These are phyloP conservation scores for Logfia minima DNA, from an alignment of 129 eudicot genomes.

Conservation along the genomic window DNA sequence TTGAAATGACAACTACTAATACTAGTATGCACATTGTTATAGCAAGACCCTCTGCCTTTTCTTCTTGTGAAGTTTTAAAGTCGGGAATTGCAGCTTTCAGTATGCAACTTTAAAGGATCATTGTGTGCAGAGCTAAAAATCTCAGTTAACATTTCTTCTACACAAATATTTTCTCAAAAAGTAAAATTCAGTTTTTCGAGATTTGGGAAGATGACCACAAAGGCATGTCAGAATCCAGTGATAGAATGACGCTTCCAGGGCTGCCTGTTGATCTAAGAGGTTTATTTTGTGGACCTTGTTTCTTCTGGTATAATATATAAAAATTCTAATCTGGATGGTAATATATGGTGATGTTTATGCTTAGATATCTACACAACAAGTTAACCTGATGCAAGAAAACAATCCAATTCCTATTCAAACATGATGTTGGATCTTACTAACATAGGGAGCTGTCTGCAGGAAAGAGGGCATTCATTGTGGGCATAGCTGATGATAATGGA, in stretches of 20 bases:
- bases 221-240: background rate
- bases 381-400: background rate
- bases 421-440: background rate
- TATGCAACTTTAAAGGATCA: background rate
- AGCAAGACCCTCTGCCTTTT: background rate
- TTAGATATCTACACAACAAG: background rate
- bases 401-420: background rate
- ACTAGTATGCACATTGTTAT: background rate
- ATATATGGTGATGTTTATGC: background rate
- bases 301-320: no score
- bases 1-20: background rate
- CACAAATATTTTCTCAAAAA: background rate
- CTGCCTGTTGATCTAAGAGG: constrained; percentile 8
- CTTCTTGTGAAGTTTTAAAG: background rate
- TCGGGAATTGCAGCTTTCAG: background rate
- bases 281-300: background rate
- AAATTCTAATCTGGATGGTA: background rate
- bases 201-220: background rate
- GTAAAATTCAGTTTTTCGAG: background rate
- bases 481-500: constrained; percentile 93
- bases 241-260: background rate
- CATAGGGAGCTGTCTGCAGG: constrained; percentile 43
- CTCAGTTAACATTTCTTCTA: background rate
- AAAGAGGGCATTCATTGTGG: constrained; percentile 88
- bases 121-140: background rate